Evolutionary conservation across 2,329 filamentous ascomycete genomes (phyloP).

Genomic region (Aspergillus melleus): DNA sequence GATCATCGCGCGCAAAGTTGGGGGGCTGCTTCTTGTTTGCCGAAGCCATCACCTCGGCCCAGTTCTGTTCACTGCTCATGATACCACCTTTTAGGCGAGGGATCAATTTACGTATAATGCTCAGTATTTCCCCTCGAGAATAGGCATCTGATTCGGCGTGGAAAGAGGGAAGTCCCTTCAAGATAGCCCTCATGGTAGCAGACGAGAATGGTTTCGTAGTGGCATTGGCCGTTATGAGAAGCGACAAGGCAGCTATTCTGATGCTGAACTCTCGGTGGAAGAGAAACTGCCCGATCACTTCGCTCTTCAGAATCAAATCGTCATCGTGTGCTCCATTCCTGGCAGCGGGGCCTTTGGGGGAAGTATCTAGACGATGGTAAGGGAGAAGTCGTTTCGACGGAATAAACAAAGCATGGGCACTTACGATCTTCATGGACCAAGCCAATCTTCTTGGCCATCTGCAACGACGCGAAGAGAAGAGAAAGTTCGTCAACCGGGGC

Average conservation of each 20-base stretch:
- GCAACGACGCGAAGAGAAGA: slow-evolving; percentile 66
- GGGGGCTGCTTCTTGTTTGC: slow-evolving; percentile 17
- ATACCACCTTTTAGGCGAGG: slow-evolving; percentile 71
- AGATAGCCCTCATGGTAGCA: slow-evolving; percentile 62
- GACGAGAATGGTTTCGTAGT: slow-evolving; percentile 71
- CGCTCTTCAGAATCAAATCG: slow-evolving; percentile 35
- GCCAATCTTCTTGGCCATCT: slow-evolving; percentile 69
- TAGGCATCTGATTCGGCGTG: slow-evolving; percentile 85
- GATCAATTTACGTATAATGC: slow-evolving; percentile 72
- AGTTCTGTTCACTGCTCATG: slow-evolving; percentile 30
- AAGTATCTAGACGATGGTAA: slow-evolving; percentile 25
- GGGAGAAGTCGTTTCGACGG: slow-evolving; percentile 6
- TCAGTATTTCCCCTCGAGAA: slow-evolving; percentile 77
- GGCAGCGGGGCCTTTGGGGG: slow-evolving; percentile 19
- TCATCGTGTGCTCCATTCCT: slow-evolving; percentile 13
- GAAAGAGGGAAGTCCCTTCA: slow-evolving; percentile 66
- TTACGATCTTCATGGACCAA: slow-evolving; percentile 67
- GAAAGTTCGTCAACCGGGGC: slow-evolving; percentile 56
- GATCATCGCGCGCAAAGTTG: slow-evolving; percentile 51
- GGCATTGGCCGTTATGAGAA: slow-evolving; percentile 74
- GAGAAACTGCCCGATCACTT: slow-evolving; percentile 39
- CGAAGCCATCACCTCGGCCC: slow-evolving; percentile 23
- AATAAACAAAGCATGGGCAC: slow-evolving; percentile 18
- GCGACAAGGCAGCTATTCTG: slow-evolving; percentile 75
- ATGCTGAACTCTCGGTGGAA: slow-evolving; percentile 60